Evolutionary conservation across 129 eudicot species (phyloP).

Genomic region (Helichrysum umbraculigerum): DNA sequence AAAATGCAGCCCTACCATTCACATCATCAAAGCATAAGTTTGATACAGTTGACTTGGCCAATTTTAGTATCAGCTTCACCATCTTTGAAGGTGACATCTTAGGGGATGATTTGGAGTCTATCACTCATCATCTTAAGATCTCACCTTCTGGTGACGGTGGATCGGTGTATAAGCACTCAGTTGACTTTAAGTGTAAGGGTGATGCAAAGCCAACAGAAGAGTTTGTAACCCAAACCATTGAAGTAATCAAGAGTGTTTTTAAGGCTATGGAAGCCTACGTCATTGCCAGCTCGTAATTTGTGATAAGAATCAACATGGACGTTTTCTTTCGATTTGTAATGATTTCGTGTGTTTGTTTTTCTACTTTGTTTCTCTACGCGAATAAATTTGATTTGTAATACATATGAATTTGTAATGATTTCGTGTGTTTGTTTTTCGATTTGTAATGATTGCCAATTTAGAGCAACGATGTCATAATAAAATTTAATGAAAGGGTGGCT

Average conservation of each 20-base stretch:
- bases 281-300: background rate
- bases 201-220: background rate
- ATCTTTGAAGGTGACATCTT: no score
- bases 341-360: no score
- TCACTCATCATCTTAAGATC: slow-evolving; percentile 22
- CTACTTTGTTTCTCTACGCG: background rate
- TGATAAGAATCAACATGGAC: no score
- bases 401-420: no score
- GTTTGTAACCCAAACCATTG: background rate
- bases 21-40: slow-evolving; percentile 26
- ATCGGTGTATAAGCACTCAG: slow-evolving; percentile 20
- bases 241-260: background rate
- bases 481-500: no score
- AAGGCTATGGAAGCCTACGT: background rate
- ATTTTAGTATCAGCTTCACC: no score
- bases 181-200: background rate
- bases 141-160: slow-evolving; percentile 28
- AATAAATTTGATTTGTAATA: no score
- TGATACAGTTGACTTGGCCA: background rate
- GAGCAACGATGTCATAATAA: background rate
- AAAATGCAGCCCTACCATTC: slow-evolving; percentile 21
- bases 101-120: no score
- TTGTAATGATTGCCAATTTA: background rate
- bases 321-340: background rate
- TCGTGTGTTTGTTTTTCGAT: no score